Base-by-base conservation (phyloP, 1,284 basidiomycete species). In the Golubevia pallescens region DNA sequence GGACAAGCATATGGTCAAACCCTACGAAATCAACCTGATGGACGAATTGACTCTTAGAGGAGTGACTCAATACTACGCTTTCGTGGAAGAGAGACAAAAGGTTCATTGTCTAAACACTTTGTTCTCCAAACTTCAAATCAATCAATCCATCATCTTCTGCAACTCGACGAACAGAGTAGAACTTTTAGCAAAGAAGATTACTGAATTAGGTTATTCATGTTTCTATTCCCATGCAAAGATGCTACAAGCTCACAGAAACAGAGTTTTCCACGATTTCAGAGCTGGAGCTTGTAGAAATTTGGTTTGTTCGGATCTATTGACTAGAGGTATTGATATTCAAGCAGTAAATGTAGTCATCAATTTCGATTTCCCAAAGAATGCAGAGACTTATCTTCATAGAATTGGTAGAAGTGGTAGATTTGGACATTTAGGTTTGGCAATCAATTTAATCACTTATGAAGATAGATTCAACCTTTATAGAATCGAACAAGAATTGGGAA, bases 141-240 rank as follows among this genome's bases (percentile, higher is more conserved):
- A 98, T 87, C 95, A 98, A 88, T 97, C 95, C 67, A 98, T 98
- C 88, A 98, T 98, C 85, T 98, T 98, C 88, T 98, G 96, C 88
- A 98, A 98, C 89, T 97, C 95, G 70, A 99, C 96, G 80, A 97
- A 97, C 88, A 95, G 96, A 71, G 96, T 99, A 87, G 96, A 99
- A 87, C 91, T 99, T 58, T 90, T 99, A 69, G 97, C 97, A 71
- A 97, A 98, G 88, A 99, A 99, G 88, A 94, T 99, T 77, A 99
- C 96, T 19, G 96, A 99, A 83, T 92, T 98, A 62, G 97, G 97
- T 77, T 99, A 99, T 87, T 98, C 95, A 60, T 99, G 97, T 89
- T 99, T 99, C 90, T 99, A 97, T 89, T 98, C 96, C 64, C 96
- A 99, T 86, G 97, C 96, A 62, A 97, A 97, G 88, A 99, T 99